Evolutionary conservation across 176 grass and related monocot species (phyloP), one percentile per base, ranked within the genome.

Genomic region (Bonia amplexicaulis): DNA sequence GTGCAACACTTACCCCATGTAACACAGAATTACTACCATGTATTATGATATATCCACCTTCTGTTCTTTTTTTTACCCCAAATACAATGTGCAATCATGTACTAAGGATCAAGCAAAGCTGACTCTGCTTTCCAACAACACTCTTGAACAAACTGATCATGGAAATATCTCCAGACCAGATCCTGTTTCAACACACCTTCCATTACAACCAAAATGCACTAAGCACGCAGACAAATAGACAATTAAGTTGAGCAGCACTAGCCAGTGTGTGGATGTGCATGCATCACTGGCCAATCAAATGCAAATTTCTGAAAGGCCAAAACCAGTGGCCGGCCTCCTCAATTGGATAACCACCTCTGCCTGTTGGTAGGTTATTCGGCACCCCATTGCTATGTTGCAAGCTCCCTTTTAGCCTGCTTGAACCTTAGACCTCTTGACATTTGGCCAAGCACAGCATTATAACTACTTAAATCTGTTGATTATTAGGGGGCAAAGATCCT

Each of bases 151-250:
- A 55, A 60, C 2, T 53, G 78, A 46, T n/a, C n/a, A n/a, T 68
- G 12, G 9, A 76, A 72, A 77, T 47, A 72, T 86, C 55, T 71
- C 0, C 27, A 72, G 73, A 76, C 69, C 53, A 47, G 20, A 86
- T 83, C 66, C 48, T 77, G 71, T 40, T 46, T 73, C 17, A 73
- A 35, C 66, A 64, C 73, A 81, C 78, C 73, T 82, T 82, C 57
- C 88, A 90, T 82, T 82, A 90, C 58, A 83, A 77, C 88, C 11
- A 86, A n/a, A 89, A 86, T 73, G 79, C 84, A 90, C 84, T 77
- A 42, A 86, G 77, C 52, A 75, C 31, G 42, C 15, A 76, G 35
- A 74, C 58, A 81, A 75, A 84, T 27, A 68, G 10, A 7, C 48
- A 82, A 81, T 76, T 76, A 89, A 80, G 49, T 69, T 67, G 80